Conservation (phyloP, 495 filamentous ascomycete species). For the Aspergillus saccharolyticus region DNA sequence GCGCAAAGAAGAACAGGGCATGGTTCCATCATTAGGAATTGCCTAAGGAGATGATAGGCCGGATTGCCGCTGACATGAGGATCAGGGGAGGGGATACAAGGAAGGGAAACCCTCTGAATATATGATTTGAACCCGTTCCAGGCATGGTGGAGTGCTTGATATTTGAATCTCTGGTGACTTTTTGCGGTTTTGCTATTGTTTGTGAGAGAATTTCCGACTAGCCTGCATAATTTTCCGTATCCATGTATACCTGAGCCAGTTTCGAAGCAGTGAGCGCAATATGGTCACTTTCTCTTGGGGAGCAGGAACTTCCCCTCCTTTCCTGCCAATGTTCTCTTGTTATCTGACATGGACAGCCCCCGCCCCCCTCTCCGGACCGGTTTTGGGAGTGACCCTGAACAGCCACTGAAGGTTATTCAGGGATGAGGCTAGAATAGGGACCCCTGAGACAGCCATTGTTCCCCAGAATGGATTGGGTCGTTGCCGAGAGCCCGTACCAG, state of each 20-base stretch:
- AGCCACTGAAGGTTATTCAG: not conserved
- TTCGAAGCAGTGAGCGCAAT: not conserved
- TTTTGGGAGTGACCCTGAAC: not conserved
- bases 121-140: not conserved
- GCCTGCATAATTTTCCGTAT: constrained; percentile 3
- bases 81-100: not conserved
- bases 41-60: constrained; percentile 31
- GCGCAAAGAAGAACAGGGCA: constrained; percentile 74
- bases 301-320: not conserved
- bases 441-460: not conserved
- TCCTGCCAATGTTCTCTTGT: not conserved
- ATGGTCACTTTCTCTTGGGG: not conserved
- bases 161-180: not conserved
- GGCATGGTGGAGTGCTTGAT: not conserved
- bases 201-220: constrained; percentile 2
- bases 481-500: not conserved
- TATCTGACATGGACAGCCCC: not conserved
- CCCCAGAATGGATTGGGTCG: not conserved
- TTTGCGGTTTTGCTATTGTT: not conserved
- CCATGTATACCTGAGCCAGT: constrained; percentile 4
- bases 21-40: constrained; percentile 80
- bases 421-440: not conserved
- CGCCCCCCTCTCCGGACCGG: not conserved
- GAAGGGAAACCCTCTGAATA: not conserved
- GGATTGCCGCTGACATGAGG: not conserved